Evolutionary conservation across 176 grass and related monocot species (phyloP).

Genomic region (Rhynchospora pubera): DNA sequence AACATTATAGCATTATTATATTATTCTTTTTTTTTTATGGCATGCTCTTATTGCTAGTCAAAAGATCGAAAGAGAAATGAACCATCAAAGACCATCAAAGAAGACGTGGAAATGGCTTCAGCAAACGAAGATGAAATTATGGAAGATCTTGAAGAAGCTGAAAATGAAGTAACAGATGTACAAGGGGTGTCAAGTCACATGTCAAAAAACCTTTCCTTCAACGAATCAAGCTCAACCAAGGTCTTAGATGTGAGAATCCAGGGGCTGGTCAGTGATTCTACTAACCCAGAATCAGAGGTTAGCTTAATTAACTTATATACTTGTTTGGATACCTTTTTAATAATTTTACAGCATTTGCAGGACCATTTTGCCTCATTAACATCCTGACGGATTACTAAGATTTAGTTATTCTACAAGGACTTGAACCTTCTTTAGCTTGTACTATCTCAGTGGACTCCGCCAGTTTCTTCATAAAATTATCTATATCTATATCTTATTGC

Average conservation of each 20-base stretch:
- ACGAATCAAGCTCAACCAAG: conserved; percentile 40
- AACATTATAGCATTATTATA: conserved; percentile 2
- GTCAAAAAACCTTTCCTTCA: conserved; percentile 55
- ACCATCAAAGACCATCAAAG: conserved; percentile 22
- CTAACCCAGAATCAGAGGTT: conserved; percentile 59
- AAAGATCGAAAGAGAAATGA: conserved; percentile 69
- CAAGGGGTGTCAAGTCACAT: conserved; percentile 72
- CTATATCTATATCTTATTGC: not conserved
- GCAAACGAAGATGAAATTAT: conserved; percentile 62
- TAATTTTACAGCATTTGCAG: not conserved
- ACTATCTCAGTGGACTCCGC: not conserved
- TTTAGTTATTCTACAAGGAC: not conserved
- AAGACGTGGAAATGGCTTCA: conserved; percentile 36
- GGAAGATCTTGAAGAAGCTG: conserved; percentile 43
- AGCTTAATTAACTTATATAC: conserved; percentile 10
- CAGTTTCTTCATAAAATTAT: not conserved
- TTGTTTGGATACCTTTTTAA: not conserved
- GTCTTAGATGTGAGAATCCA: conserved; percentile 36
- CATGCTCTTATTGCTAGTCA: conserved; percentile 26
- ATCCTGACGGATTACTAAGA: not conserved
- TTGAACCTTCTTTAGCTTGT: not conserved
- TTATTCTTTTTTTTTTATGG: not conserved
- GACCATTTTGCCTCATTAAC: not conserved
- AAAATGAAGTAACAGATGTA: conserved; percentile 33
- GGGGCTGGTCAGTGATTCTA: conserved; percentile 40